Evolutionary conservation across 257 asterid species (phyloP).

Genomic region (Scutellaria minor): DNA sequence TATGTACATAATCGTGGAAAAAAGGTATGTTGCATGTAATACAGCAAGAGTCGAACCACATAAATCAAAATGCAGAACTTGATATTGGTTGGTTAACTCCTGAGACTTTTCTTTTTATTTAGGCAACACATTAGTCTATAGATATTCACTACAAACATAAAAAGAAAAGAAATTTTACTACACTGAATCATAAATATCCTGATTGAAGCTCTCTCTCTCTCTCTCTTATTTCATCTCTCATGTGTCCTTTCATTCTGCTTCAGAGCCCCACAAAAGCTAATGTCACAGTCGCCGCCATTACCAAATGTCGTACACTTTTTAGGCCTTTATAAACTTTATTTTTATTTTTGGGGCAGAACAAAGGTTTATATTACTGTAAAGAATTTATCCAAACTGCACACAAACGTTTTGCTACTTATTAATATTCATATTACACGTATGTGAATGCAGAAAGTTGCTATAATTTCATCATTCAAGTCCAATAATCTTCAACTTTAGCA

Average conservation of each 20-base stretch:
- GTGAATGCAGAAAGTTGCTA: slow-evolving; percentile 12
- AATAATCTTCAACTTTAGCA: slow-evolving; percentile 28
- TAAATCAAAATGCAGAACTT: too few species aligned
- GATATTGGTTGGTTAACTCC: too few species aligned
- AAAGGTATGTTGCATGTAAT: too few species aligned
- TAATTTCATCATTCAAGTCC: slow-evolving; percentile 17
- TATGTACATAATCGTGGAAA: too few species aligned
- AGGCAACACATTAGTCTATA: too few species aligned
- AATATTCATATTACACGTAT: slow-evolving; percentile 22
- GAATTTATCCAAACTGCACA: slow-evolving; percentile 26
- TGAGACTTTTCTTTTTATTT: too few species aligned
- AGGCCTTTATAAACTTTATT: slow-evolving; percentile 5
- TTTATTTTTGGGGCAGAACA: neutral
- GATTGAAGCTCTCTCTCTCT: neutral
- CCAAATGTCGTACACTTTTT: slow-evolving; percentile 35
- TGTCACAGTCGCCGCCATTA: slow-evolving; percentile 62
- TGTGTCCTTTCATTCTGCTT: slow-evolving; percentile 41
- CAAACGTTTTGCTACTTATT: slow-evolving; percentile 17
- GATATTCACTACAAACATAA: too few species aligned
- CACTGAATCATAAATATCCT: too few species aligned
- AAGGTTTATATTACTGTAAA: slow-evolving; percentile 5
- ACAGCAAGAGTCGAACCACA: too few species aligned
- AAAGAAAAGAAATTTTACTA: too few species aligned
- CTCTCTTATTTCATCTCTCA: slow-evolving; percentile 28
- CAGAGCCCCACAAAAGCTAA: slow-evolving; percentile 27